These are phyloP conservation scores for Diospyros lotus DNA, from an alignment of 148 eudicot species.

Conservation along the genomic window DNA sequence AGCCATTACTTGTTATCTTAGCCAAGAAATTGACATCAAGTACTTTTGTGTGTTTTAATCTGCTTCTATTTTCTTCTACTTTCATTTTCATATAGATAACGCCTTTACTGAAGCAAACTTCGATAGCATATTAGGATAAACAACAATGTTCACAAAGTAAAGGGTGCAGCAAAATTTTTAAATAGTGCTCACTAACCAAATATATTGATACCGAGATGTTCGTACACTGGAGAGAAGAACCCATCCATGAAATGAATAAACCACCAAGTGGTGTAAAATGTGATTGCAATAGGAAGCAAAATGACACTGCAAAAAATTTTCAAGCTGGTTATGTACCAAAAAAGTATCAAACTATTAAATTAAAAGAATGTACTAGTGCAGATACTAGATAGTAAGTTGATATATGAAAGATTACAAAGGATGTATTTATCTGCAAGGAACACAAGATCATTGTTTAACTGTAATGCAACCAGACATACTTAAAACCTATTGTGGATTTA, in stretches of 20 bases:
- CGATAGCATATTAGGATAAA: not conserved
- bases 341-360: not conserved
- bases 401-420: not conserved
- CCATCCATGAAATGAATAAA: conserved; percentile 71
- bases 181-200: conserved; percentile 46
- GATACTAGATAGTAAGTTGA: not conserved
- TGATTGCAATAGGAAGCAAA: conserved; percentile 63
- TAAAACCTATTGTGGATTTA: too few species aligned
- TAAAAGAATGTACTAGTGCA: not conserved
- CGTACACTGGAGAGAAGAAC: conserved; percentile 63
- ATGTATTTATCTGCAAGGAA: too few species aligned
- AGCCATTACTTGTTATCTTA: not conserved
- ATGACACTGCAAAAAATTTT: conserved; percentile 54
- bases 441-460: too few species aligned
- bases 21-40: not conserved
- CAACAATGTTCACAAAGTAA: too few species aligned
- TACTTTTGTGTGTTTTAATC: not conserved
- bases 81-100: not conserved
- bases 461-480: too few species aligned
- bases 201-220: conserved; percentile 53
- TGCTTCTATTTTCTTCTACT: not conserved
- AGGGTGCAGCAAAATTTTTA: not conserved
- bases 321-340: not conserved
- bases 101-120: not conserved
- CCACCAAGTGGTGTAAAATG: conserved; percentile 78